Conservation (phyloP, 768 basidiomycete genomes). For the Psilocybe cubensis region DNA sequence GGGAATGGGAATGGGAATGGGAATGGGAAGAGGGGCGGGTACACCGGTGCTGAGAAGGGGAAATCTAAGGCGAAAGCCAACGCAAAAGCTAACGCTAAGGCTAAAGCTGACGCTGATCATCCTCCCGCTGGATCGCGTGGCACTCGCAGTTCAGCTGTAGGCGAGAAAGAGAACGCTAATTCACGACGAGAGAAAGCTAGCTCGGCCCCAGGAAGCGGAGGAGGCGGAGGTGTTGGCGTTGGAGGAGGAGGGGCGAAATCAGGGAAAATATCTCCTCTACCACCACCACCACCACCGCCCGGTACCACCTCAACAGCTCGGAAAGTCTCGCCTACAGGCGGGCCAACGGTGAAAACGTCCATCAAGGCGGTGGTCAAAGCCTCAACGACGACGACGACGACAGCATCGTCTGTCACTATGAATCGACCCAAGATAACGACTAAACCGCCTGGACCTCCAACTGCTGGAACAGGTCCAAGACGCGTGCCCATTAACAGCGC, state of each 20-base stretch:
- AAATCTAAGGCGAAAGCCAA: too few relatives aligned
- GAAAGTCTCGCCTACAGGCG: constrained; percentile 26
- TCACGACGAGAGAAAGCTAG: constrained; percentile 9
- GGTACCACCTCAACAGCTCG: constrained; percentile 1
- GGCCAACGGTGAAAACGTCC: constrained; percentile 14
- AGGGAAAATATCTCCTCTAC: constrained; percentile 25
- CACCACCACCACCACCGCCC: constrained; percentile 15
- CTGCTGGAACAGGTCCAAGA: constrained; percentile 53
- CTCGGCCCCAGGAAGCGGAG: too few relatives aligned
- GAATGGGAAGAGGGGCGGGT: too few relatives aligned
- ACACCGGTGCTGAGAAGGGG: constrained; percentile 38
- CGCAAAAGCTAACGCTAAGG: too few relatives aligned
- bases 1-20: too few relatives aligned
- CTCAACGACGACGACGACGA: constrained; percentile 9
- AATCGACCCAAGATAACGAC: constrained; percentile 9
- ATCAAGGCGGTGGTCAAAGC: constrained; percentile 21
- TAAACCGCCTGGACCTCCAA: constrained; percentile 30
- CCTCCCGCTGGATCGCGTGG: too few relatives aligned
- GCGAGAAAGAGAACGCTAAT: constrained; percentile 43
- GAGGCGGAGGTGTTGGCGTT: too few relatives aligned
- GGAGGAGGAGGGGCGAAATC: constrained; percentile 8
- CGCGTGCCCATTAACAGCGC: constrained; percentile 70
- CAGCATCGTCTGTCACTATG: too few relatives aligned
- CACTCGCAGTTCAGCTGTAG: constrained; percentile 14
- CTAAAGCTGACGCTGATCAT: constrained; percentile 23